Evolutionary conservation across 768 basidiomycete species (phyloP), one percentile per base, ranked within the genome.

Genomic region (Naganishia randhawae): DNA sequence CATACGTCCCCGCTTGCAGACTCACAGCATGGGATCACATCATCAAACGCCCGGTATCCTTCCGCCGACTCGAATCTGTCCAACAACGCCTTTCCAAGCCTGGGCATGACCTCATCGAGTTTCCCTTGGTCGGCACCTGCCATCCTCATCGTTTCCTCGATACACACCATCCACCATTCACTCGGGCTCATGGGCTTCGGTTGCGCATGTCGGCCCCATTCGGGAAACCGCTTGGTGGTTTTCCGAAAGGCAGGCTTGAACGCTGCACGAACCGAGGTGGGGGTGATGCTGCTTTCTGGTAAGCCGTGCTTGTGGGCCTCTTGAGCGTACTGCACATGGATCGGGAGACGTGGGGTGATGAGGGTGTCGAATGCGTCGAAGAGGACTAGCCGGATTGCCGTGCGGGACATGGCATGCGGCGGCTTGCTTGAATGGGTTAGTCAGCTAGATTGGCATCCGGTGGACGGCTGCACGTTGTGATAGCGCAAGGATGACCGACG

Each of bases 351-450:
- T 0, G 78, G 78, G 3, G 78, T 79, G 53, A 76, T 75, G 14
- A 79, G 72, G 7, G 78, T 79, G 65, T 79, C 78, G 37, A 79
- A 79, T 4, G 77, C 75, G 67, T 79, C 78, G 54, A 79, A 79
- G 9, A 79, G 68, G 22, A 79, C 75, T 50, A 79, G 70, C 3
- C 75, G 71, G 41, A 79, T 68, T 11, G n/a, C n/a, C n/a, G n/a
- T n/a, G n/a, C 73, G 74, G 10, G 50, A 29, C 57, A 61, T 61
- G 35, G 41, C 25, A 3, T 25, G 32, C 39, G 7, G 54, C 6
- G 13, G 27, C 66, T 45, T 19, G 51, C 42, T 37, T 45, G n/a
- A 14, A n/a, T n/a, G n/a, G n/a, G n/a, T n/a, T n/a, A n/a, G n/a
- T n/a, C n/a, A n/a, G n/a, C n/a, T n/a, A n/a, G n/a, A n/a, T n/a